Evolutionary conservation across 2,329 filamentous ascomycete genomes (phyloP), one percentile per base, ranked within the genome.

Genomic region (Zymoseptoria passerinii): DNA sequence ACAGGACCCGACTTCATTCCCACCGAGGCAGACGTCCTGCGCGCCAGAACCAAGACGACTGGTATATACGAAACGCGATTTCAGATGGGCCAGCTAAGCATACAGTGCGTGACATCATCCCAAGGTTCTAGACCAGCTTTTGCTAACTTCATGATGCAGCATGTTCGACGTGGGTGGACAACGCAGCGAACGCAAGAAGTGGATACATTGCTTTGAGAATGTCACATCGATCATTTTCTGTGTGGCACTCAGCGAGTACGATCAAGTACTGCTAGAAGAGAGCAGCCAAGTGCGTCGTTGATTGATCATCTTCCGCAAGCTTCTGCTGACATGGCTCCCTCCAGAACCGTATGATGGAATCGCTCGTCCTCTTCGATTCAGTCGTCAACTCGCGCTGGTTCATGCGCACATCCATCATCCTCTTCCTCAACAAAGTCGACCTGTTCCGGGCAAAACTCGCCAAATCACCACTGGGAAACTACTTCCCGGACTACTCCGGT

Each of bases 201-300:
- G 94, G 94, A 99, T 99, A 72, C 94, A 99, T 77, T 99, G 94
- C 78, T 99, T 99, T 74, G 94, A 99, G 75, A 97, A 97, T 69
- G 94, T 99, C 69, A 99, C 94, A 50, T 97, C 94, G 3, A 99
- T 99, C 74, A 99, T 99, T 67, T 99, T 99, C 76, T 99, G 94
- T 71, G 94, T 99, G 62, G 94, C 94, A 16, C 78, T 99, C 67
- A 97, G 92, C 78, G 94, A 99, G 76, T 99, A 99, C 73, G 94
- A 99, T 71, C 94, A 99, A 76, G 92, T 96, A 4, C 79, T 99
- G 56, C 80, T 99, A 48, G 94, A 99, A 76, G 94, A 97, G 76
- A 95, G 90, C 76, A 96, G 92, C 71, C 94, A 97, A 81, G 92
- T 94, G 83, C 66, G 82, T 71, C 55, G 19, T 28, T 27, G 5